Base-by-base conservation (phyloP, 345 rosid species). In the Odontarrhena argentea region DNA sequence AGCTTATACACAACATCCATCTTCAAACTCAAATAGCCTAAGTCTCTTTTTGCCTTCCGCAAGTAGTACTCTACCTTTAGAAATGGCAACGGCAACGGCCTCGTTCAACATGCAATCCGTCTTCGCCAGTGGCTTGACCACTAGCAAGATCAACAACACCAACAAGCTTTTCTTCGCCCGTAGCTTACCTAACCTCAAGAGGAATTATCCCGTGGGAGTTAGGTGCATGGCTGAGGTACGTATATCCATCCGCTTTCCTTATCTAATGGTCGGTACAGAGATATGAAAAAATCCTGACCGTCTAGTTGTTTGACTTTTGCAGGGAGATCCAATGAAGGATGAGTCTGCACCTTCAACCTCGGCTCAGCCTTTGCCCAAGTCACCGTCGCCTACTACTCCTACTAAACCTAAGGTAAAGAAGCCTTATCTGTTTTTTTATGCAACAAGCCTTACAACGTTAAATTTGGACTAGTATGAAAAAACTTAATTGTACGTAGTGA, bases 181-280 rank as follows among this genome's bases (percentile, higher is more conserved):
- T 30, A 51, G 46, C 14, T 30, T 60, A 24, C 63, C 77, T 3
- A 55, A 65, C 44, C 25, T 69, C 11, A 68, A 56, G 38, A 83
- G 78, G 60, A 70, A 42, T 49, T 73, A 14, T 3, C 47, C 74
- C 1, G 24, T 65, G 24, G 58, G 65, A 1, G 83, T 87, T 22
- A 68, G 76, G 25, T 85, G 85, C 79, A 75, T 56, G 81, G 64
- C 83, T 3, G 69, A 78, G 84, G 89, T 80, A 66, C 8, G 9
- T 55, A 28, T n/a, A 4, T 43, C 25, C n/a, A 22, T 55, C 2
- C 22, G 5, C 38, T 63, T 18, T 32, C 36, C 9, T 7, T 4
- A 68, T 32, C 28, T 14, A 40, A 50, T 9, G 25, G 9, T 47
- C 41, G 7, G 10, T 43, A 3, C 42, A 10, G 47, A 18, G 3